Base-by-base conservation (phyloP, 768 basidiomycete species). In the Leccinum rimulosum region DNA sequence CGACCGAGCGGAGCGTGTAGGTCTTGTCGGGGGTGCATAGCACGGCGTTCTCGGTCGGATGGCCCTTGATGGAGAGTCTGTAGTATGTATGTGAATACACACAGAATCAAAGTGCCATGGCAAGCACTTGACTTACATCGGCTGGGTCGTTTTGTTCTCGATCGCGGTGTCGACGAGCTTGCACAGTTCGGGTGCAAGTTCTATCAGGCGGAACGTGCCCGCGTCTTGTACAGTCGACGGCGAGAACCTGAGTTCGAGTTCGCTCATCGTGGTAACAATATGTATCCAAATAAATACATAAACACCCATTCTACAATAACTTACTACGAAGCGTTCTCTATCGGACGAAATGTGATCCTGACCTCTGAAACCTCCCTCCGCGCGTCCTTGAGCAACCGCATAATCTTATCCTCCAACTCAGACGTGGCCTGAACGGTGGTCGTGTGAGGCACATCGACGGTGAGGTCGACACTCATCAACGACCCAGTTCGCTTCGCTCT, bases 21-120 rank as follows among this genome's bases (percentile, higher is more conserved):
- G 96, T 98, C 69, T 83, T 85, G 58, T 87, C 80, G 0, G 78
- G 65, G 0, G 95, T 96, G 71, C 96, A 98, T 9, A 96, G 75
- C 0, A 97, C 94, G 0, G 95, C 96, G 65, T 95, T 89, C 64
- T 98, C 95, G 30, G 81, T 80, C 2, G 84, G 73, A 48, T 85
- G 77, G 7, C 95, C 96, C 71, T 94, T 95, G 74, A 98, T 88
- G 28, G 81, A 80, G 55, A 94, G 71, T 45, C 89, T 89, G 64
- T 47, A 11, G 9, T 56, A 10, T 19, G 9, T 56, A 10, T 19
- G 33, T 55, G 22, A 64, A 25, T 17, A 40, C 4, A 27, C 27
- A 27, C 8, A 12, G 1, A 35, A 2, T 35, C 33, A 35, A 2
- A 14, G 35, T 14, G 5, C 12, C 40, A 43, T 25, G 25, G 25